Evolutionary conservation across 805 yeast genomes (phyloP).

Genomic region (Citeromyces nyonsensis): DNA sequence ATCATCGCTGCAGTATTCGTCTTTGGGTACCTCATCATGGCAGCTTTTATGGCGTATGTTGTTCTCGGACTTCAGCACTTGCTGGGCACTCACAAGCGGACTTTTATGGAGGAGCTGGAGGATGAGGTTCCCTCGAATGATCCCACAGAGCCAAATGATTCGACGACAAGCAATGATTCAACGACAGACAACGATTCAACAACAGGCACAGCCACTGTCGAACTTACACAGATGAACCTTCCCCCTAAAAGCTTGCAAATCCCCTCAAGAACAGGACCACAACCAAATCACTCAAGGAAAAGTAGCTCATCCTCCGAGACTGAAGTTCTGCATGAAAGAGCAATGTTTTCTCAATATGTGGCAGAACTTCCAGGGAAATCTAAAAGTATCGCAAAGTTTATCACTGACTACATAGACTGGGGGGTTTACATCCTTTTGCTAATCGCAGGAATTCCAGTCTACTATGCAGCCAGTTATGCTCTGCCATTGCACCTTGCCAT

Average conservation of each 20-base stretch:
- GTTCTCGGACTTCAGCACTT: slow-evolving; percentile 24
- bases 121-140: too few relatives aligned
- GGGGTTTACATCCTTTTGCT: slow-evolving; percentile 28
- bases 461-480: slow-evolving; percentile 38
- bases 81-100: slow-evolving; percentile 1
- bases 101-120: too few relatives aligned
- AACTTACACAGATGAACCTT: too few relatives aligned
- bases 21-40: slow-evolving; percentile 42
- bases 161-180: too few relatives aligned
- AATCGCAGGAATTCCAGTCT: slow-evolving; percentile 42
- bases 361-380: slow-evolving; percentile 8
- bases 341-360: slow-evolving; percentile 6
- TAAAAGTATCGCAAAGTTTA: slow-evolving; percentile 10
- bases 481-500: slow-evolving; percentile 49
- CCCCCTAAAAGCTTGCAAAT: too few relatives aligned
- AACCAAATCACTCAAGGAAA: too few relatives aligned
- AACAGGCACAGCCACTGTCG: too few relatives aligned
- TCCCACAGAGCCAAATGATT: neutral
- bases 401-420: slow-evolving; percentile 38
- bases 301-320: neutral
- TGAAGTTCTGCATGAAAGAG: slow-evolving; percentile 8
- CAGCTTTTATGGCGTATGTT: slow-evolving; percentile 30
- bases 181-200: too few relatives aligned
- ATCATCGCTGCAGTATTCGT: slow-evolving; percentile 64
- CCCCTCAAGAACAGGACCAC: too few relatives aligned